Conservation (phyloP, 1,139 yeast genomes). For the Hanseniaspora sp. region DNA sequence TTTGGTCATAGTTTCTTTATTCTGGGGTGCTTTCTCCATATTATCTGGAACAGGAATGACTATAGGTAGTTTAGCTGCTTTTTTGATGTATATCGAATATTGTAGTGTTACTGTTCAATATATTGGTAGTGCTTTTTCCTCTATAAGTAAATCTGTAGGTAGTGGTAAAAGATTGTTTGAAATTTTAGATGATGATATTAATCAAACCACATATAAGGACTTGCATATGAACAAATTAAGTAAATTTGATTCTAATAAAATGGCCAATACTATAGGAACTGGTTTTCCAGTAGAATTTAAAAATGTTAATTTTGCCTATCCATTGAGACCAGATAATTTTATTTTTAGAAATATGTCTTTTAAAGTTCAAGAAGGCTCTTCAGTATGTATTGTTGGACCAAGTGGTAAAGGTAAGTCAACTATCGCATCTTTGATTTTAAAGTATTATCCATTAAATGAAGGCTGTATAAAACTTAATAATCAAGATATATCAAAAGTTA, state of each 20-base stretch:
- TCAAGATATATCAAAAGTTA: conserved; percentile 53
- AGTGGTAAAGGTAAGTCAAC: conserved; percentile 95
- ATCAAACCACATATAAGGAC: conserved; percentile 8
- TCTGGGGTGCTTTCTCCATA: conserved; percentile 73
- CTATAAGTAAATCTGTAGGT: conserved; percentile 92
- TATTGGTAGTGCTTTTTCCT: conserved; percentile 79
- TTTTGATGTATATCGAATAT: conserved; percentile 86
- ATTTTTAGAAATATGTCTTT: conserved; percentile 59
- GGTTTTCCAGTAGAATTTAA: conserved; percentile 42
- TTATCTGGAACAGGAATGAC: conserved; percentile 52
- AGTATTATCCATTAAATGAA: conserved; percentile 66
- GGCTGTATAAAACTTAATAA: conserved; percentile 65
- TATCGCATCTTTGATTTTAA: conserved; percentile 60
- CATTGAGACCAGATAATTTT: conserved; percentile 66
- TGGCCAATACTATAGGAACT: conserved; percentile 19
- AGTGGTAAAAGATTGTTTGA: conserved; percentile 91
- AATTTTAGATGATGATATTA: conserved; percentile 48
- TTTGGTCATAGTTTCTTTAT: conserved; percentile 63
- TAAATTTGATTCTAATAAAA: conserved; percentile 9
- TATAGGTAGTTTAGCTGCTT: conserved; percentile 83
- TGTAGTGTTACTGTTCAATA: conserved; percentile 88
- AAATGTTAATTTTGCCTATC: conserved; percentile 65
- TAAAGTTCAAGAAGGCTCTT: conserved; percentile 67
- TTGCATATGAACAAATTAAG: conserved; percentile 3
- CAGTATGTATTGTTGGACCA: conserved; percentile 90